These are phyloP conservation scores for Epichloe sibirici DNA, from an alignment of 2,329 filamentous ascomycete genomes.

Conservation along the genomic window DNA sequence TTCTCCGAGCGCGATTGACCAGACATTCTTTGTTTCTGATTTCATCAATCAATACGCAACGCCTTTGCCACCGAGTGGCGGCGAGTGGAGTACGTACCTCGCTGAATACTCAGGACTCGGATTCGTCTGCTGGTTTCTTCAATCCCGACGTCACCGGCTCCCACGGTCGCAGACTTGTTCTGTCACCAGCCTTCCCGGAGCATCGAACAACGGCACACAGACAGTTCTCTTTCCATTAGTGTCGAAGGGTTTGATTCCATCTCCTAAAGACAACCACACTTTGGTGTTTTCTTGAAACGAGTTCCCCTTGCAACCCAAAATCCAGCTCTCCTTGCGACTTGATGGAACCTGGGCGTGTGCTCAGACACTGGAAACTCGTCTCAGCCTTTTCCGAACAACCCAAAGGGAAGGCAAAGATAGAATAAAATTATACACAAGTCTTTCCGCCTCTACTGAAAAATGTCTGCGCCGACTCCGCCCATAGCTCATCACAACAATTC, in stretches of 20 bases:
- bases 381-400: neutral
- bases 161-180: neutral
- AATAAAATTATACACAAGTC: neutral
- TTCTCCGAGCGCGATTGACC: neutral
- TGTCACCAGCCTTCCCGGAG: neutral
- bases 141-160: neutral
- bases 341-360: neutral
- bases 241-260: neutral
- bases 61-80: neutral
- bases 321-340: neutral
- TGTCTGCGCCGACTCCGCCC: neutral
- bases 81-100: neutral
- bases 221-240: neutral
- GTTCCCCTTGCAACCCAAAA: neutral
- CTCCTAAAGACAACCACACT: neutral
- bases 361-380: neutral
- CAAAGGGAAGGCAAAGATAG: neutral
- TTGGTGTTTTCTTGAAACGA: neutral
- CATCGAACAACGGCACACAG: neutral
- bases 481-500: neutral
- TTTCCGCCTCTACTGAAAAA: neutral
- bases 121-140: neutral
- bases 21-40: neutral
- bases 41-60: neutral
- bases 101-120: neutral